phyloP scores from a whole-genome alignment of 371 early-diverging fungal species.

The Saksenaea vasiformis region DNA sequence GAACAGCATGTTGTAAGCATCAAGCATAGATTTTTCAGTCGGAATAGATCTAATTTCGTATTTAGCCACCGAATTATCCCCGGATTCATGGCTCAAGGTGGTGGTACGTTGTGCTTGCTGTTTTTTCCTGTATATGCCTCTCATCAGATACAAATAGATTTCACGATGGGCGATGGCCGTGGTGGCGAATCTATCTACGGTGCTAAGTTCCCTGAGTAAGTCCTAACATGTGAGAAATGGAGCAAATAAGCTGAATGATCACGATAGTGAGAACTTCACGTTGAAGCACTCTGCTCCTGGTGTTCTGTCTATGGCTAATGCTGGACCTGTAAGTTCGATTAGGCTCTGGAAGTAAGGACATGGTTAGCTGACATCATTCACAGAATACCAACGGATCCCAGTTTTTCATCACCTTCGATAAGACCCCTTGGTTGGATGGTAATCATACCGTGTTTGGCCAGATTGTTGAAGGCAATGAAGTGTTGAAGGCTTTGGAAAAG shows the following conservation, averaged over 20 bases:
- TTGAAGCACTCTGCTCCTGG: slow-evolving; percentile 85
- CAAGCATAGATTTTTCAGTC: neutral
- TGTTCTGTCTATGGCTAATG: slow-evolving; percentile 96
- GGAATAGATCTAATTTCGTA: neutral
- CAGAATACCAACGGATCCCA: slow-evolving; percentile 96
- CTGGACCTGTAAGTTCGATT: slow-evolving; percentile 66
- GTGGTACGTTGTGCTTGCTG: slow-evolving; percentile 43
- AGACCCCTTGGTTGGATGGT: slow-evolving; percentile 88
- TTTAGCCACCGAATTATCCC: slow-evolving; percentile 89
- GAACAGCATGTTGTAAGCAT: slow-evolving; percentile 75
- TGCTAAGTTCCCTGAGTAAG: slow-evolving; percentile 86
- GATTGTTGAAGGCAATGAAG: slow-evolving; percentile 78
- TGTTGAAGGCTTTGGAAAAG: slow-evolving; percentile 81
- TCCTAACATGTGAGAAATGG: slow-evolving; percentile 9
- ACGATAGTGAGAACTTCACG: slow-evolving; percentile 92
- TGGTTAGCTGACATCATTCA: neutral
- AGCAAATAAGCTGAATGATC: neutral
- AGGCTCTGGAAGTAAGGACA: neutral
- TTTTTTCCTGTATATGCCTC: neutral
- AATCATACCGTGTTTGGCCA: slow-evolving; percentile 91
- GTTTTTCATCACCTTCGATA: slow-evolving; percentile 86
- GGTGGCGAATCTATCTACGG: slow-evolving; percentile 97
- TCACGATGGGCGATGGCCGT: slow-evolving; percentile 90
- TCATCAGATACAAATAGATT: slow-evolving; percentile 58
- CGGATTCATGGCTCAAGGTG: slow-evolving; percentile 99